Conservation (phyloP, 352 stramenopile species). For the Pythium oligandrum region DNA sequence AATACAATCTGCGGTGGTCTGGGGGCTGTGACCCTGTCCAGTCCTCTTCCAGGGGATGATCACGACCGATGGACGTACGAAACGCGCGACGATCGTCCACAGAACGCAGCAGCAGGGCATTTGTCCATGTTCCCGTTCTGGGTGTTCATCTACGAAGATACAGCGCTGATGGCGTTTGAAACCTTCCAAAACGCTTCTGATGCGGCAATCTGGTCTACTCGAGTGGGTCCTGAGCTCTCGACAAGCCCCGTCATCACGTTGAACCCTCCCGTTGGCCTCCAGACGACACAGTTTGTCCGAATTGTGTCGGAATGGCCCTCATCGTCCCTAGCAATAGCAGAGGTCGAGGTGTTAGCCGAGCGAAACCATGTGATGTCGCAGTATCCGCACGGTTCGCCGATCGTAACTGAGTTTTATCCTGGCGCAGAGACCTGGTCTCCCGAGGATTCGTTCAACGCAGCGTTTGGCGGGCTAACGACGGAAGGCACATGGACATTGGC, state of each 20-base stretch:
- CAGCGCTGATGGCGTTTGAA: slow-evolving; percentile 49
- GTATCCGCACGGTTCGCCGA: slow-evolving; percentile 49
- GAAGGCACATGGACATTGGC: slow-evolving; percentile 58
- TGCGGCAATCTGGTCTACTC: slow-evolving; percentile 40
- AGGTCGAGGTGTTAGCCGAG: slow-evolving; percentile 71
- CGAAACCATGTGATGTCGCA: slow-evolving; percentile 47
- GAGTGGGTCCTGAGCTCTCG: slow-evolving; percentile 21
- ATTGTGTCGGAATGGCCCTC: slow-evolving; percentile 38
- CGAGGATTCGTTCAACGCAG: slow-evolving; percentile 50
- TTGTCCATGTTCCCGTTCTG: slow-evolving; percentile 74
- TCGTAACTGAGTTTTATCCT: slow-evolving; percentile 42
- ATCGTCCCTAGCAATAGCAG: slow-evolving; percentile 53
- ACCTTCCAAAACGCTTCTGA: slow-evolving; percentile 45
- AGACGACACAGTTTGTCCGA: slow-evolving; percentile 53
- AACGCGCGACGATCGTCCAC: slow-evolving; percentile 15
- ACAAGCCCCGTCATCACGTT: slow-evolving; percentile 34
- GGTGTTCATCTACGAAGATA: slow-evolving; percentile 69
- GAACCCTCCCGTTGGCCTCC: slow-evolving; percentile 32
- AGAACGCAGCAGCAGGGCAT: slow-evolving; percentile 16
- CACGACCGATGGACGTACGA: slow-evolving; percentile 32
- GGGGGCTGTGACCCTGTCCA: slow-evolving; percentile 25
- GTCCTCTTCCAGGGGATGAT: slow-evolving; percentile 37
- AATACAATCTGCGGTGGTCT: slow-evolving; percentile 38
- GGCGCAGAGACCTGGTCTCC: slow-evolving; percentile 47
- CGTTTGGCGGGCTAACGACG: slow-evolving; percentile 41